Evolutionary conservation across 495 filamentous ascomycete genomes (phyloP).

Genomic region (Acidomyces sp.): DNA sequence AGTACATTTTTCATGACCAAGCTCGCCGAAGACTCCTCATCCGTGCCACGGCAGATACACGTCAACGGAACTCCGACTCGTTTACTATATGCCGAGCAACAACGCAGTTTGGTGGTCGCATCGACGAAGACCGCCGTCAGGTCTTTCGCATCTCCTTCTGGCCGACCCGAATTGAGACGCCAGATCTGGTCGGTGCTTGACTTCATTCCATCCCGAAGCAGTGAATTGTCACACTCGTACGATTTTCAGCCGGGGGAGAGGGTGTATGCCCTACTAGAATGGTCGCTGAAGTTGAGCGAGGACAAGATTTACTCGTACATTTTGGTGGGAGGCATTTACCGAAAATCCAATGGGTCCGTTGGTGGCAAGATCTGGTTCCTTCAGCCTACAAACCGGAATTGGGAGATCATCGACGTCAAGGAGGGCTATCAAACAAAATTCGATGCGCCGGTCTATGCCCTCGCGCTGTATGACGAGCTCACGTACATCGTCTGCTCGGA

Average conservation of each 20-base stretch:
- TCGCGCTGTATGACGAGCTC: constrained; percentile 13
- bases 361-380: constrained; percentile 13
- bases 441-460: constrained; percentile 16
- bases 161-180: constrained; percentile 9
- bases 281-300: constrained; percentile 12
- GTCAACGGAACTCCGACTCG: constrained; percentile 39
- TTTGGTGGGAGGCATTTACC: constrained; percentile 12
- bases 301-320: constrained; percentile 15
- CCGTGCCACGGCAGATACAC: constrained; percentile 39
- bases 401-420: constrained; percentile 6
- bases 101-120: constrained; percentile 41
- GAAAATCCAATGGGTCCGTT: constrained; percentile 1
- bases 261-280: constrained; percentile 15
- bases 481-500: constrained; percentile 15
- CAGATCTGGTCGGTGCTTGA: constrained; percentile 14
- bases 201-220: constrained; percentile 6
- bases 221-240: constrained; percentile 2
- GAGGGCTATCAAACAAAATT: background rate
- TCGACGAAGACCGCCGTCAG: constrained; percentile 30
- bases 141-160: constrained; percentile 24
- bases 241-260: constrained; percentile 16
- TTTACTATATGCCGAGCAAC: constrained; percentile 39
- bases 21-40: constrained; percentile 34
- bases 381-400: constrained; percentile 7
- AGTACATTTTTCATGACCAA: constrained; percentile 38